Evolutionary conservation across 345 rosid species (phyloP).

Genomic region (Stellera chamaejasme): DNA sequence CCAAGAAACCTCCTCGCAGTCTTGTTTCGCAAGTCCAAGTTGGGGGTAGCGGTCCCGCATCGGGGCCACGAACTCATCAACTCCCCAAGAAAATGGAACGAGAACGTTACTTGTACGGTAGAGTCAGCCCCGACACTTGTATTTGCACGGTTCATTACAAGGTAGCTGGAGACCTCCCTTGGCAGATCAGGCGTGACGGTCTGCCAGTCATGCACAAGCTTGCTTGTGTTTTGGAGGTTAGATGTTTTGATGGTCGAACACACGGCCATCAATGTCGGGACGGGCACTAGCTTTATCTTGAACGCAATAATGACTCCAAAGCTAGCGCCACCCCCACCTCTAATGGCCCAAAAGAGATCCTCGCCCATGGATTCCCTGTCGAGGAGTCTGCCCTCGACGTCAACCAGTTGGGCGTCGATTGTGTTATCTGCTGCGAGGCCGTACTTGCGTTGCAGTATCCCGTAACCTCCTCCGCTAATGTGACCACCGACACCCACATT

Average conservation of each 20-base stretch:
- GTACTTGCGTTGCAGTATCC: neutral
- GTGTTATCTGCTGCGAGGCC: conserved; percentile 10
- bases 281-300: neutral
- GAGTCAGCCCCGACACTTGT: neutral
- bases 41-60: neutral
- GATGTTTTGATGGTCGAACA: neutral
- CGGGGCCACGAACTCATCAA: neutral
- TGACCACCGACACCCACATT: conserved; percentile 1
- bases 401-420: conserved; percentile 2
- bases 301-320: neutral
- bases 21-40: neutral
- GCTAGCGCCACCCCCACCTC: conserved; percentile 5
- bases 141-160: neutral
- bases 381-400: conserved; percentile 4
- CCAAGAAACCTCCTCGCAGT: conserved; percentile 2
- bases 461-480: neutral
- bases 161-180: neutral
- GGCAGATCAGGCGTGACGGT: conserved; percentile 1
- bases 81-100: neutral
- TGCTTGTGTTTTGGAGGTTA: neutral
- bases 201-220: conserved; percentile 2
- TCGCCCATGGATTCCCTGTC: conserved; percentile 10
- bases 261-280: neutral
- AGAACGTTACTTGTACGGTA: neutral
- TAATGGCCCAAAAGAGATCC: conserved; percentile 10